These are phyloP conservation scores for Arachis stenosperma DNA, from an alignment of 306 rosid species.

Conservation along the genomic window DNA sequence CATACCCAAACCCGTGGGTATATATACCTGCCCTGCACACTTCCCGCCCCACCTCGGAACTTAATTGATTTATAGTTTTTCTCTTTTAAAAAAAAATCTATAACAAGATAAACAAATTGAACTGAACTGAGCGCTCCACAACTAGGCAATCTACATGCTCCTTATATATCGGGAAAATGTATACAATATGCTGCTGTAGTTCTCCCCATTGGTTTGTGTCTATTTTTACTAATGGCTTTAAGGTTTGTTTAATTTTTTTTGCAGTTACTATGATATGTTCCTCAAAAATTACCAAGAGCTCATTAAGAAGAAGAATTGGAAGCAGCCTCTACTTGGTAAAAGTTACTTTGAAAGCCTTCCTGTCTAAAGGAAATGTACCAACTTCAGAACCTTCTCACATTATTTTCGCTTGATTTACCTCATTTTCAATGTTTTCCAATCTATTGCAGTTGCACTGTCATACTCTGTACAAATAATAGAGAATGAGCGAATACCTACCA, in stretches of 20 bases:
- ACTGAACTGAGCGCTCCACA: no score
- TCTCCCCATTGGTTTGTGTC: background rate
- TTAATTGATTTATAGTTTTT: no score
- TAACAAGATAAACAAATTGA: no score
- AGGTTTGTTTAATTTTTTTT: background rate
- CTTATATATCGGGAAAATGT: background rate
- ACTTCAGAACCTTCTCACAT: background rate
- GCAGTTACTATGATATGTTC: slow-evolving; percentile 70
- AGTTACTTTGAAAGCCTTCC: slow-evolving; percentile 1
- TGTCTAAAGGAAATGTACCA: background rate
- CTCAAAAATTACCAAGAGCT: slow-evolving; percentile 70
- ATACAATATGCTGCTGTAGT: background rate
- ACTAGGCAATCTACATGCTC: no score
- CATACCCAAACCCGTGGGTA: no score
- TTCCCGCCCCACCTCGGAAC: no score
- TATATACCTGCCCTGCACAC: no score
- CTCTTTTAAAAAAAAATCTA: no score
- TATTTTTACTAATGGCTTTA: background rate
- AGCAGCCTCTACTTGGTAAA: slow-evolving; percentile 71
- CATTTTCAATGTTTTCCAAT: slow-evolving; percentile 4
- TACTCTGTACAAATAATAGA: slow-evolving; percentile 65
- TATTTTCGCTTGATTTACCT: background rate
- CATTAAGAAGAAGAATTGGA: slow-evolving; percentile 61
- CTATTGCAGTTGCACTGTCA: slow-evolving; percentile 64
- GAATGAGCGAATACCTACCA: slow-evolving; percentile 55